Conservation (phyloP, 495 filamentous ascomycete species). For the Xylaria nigripes region DNA sequence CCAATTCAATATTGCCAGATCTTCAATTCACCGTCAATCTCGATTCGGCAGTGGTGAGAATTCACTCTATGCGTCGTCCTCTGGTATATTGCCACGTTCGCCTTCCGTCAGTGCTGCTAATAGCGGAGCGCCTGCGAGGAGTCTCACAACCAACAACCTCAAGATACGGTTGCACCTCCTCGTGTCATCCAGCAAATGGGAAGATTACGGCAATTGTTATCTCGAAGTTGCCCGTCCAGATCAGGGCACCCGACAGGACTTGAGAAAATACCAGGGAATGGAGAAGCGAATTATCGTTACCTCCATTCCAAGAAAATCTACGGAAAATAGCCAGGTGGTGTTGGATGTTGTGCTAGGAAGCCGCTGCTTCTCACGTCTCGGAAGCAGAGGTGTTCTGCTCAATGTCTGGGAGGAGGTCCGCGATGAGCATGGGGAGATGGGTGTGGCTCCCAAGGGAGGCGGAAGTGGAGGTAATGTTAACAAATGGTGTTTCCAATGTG, state of each 20-base stretch:
- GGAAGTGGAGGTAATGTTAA: conserved; percentile 63
- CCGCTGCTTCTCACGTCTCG: conserved; percentile 76
- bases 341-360: conserved; percentile 79
- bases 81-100: conserved; percentile 51
- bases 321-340: conserved; percentile 57
- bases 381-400: conserved; percentile 73
- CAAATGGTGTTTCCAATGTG: conserved; percentile 76
- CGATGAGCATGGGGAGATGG: conserved; percentile 59
- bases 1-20: conserved; percentile 65
- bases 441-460: conserved; percentile 57
- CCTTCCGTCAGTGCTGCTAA: conserved; percentile 47
- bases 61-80: conserved; percentile 52
- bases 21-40: conserved; percentile 40
- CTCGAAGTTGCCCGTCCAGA: conserved; percentile 71
- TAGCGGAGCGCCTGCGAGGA: conserved; percentile 53
- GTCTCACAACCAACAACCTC: conserved; percentile 63
- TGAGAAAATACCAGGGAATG: conserved; percentile 44
- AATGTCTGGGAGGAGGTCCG: conserved; percentile 77
- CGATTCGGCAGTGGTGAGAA: conserved; percentile 42
- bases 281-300: conserved; percentile 79
- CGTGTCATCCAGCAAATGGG: conserved; percentile 72
- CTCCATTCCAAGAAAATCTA: conserved; percentile 43
- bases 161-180: conserved; percentile 78
- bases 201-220: conserved; percentile 77
- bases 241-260: conserved; percentile 44